Conservation (phyloP, 495 filamentous ascomycete species). For the Articulospora tetracladia region DNA sequence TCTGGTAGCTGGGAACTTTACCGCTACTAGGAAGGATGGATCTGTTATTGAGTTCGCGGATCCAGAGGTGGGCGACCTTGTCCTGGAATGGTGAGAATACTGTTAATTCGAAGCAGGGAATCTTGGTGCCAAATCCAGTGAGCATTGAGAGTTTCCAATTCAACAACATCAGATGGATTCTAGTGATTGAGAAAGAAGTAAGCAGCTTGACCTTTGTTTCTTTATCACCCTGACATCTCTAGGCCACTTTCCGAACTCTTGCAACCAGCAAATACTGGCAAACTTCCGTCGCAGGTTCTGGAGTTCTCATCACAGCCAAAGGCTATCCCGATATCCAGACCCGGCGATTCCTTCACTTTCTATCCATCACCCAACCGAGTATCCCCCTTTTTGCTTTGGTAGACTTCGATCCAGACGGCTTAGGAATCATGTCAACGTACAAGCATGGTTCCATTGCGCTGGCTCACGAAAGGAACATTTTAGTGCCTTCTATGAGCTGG, state of each 20-base stretch:
- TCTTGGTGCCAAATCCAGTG: constrained; percentile 58
- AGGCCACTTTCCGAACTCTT: constrained; percentile 80
- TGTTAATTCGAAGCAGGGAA: constrained; percentile 44
- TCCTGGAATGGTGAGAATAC: background rate
- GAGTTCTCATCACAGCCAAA: constrained; percentile 76
- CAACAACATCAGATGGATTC: constrained; percentile 58
- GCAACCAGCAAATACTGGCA: constrained; percentile 49
- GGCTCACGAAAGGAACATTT: constrained; percentile 63
- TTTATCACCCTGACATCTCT: constrained; percentile 3
- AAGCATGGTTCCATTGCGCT: constrained; percentile 75
- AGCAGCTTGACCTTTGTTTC: background rate
- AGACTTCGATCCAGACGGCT: constrained; percentile 84
- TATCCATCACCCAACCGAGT: constrained; percentile 32
- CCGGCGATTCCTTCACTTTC: constrained; percentile 58
- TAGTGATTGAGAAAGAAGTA: constrained; percentile 93
- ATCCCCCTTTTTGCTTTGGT: constrained; percentile 64
- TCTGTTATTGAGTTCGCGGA: constrained; percentile 20
- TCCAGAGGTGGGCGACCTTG: constrained; percentile 7
- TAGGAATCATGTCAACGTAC: constrained; percentile 84
- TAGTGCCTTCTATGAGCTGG: constrained; percentile 60
- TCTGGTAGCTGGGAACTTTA: constrained; percentile 54
- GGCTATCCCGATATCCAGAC: constrained; percentile 89
- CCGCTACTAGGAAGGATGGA: constrained; percentile 18
- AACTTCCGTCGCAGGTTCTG: constrained; percentile 43
- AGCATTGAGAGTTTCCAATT: constrained; percentile 53